phyloP scores from a whole-genome alignment of 306 rosid genomes.

The Sicyos edulis region DNA sequence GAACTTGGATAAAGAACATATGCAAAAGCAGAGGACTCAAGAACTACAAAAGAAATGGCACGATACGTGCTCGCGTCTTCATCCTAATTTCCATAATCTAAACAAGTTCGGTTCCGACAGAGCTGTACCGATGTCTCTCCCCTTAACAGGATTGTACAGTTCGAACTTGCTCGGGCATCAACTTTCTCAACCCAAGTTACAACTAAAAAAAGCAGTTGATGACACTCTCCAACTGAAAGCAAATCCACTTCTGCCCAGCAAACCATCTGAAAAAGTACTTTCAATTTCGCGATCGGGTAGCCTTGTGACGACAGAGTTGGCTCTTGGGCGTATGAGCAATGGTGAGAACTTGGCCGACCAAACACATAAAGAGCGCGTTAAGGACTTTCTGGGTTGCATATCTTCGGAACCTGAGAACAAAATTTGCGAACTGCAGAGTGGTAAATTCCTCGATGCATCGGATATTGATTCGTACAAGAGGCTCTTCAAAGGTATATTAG shows the following conservation, averaged over 20 bases:
- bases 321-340: constrained; percentile 62
- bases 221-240: constrained; percentile 53
- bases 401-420: constrained; percentile 64
- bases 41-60: constrained; percentile 82
- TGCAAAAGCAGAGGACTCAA: constrained; percentile 46
- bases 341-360: constrained; percentile 32
- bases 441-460: constrained; percentile 33
- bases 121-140: constrained; percentile 41
- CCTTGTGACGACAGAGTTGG: constrained; percentile 66
- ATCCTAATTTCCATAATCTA: constrained; percentile 68
- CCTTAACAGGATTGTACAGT: constrained; percentile 52
- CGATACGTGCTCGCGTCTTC: constrained; percentile 55
- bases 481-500: constrained; percentile 61
- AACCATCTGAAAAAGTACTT: constrained; percentile 32
- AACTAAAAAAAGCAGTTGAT: constrained; percentile 51
- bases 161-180: constrained; percentile 46
- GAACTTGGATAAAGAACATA: constrained; percentile 44
- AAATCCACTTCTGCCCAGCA: constrained; percentile 28
- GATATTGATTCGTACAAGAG: constrained; percentile 77
- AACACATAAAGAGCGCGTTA: constrained; percentile 43
- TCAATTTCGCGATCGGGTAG: constrained; percentile 30
- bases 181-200: constrained; percentile 53
- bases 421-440: constrained; percentile 41
- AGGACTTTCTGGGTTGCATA: constrained; percentile 60
- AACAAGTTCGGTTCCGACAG: constrained; percentile 49